Evolutionary conservation across 2,329 filamentous ascomycete genomes (phyloP), one percentile per base, ranked within the genome.

Genomic region (Madurella fahalii): DNA sequence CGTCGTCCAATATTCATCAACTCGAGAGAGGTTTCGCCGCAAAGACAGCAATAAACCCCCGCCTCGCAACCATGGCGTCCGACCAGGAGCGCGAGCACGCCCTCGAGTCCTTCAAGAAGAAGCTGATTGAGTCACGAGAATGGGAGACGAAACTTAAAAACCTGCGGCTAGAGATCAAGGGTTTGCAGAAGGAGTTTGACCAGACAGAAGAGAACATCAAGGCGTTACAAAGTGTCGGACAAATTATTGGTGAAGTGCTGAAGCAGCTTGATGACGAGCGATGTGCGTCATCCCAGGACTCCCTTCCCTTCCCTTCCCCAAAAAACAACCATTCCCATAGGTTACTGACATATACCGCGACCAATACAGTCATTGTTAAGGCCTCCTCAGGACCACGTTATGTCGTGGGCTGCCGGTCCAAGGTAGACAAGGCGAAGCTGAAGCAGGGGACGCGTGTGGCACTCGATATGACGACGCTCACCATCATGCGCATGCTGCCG

Each of bases 131-230:
- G 74, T 95, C 95, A 65, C 85, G 95, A 74, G 94, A 99, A 81
- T 97, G 91, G 91, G 95, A 99, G 74, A 87, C 93, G 50, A 99
- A 97, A 81, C 83, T 99, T 58, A 99, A 97, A 79, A 84, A 87
- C 50, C 78, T 99, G 66, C 89, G 94, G 60, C 78, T 96, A 74
- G 94, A 96, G 65, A 96, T 99, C 73, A 99, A 97, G 78, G 90
- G 88, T 57, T 76, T 97, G 52, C 90, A 96, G 71, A 91, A 89
- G 69, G 92, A 97, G 67, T 99, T 92, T 68, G 93, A 99, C 72
- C 85, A 93, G 64, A 97, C 94, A 51, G 94, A 99, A 72, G 95
- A 99, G 63, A 97, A 97, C 77, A 97, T 99, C 80, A 99, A 99
- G 80, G 94, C 94, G 63, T 78, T 99, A 68, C 94, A 99, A 78